Conservation (phyloP, 2,329 filamentous ascomycete genomes). For the Pseudocercospora vitis region DNA sequence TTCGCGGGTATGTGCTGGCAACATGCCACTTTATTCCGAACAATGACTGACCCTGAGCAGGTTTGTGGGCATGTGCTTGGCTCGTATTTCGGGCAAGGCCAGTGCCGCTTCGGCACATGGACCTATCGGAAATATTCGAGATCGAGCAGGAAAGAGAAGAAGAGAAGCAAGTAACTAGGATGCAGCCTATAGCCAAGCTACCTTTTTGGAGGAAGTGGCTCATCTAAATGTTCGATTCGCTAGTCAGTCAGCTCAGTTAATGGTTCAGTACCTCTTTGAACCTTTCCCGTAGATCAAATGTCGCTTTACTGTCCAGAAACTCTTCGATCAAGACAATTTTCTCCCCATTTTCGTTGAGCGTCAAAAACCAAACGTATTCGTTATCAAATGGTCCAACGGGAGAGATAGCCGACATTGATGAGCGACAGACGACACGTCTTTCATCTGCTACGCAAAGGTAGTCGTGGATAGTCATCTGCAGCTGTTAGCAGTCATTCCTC, state of each 20-base stretch:
- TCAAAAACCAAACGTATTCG: constrained; percentile 30
- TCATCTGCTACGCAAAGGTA: constrained; percentile 20
- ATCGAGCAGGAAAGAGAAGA: constrained; percentile 20
- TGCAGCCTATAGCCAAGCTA: not conserved
- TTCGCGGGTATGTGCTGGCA: constrained; percentile 14
- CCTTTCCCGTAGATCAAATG: not conserved
- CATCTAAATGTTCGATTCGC: not conserved
- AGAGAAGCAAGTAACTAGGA: not conserved
- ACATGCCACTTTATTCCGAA: not conserved
- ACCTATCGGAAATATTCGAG: constrained; percentile 19
- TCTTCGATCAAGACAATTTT: constrained; percentile 25
- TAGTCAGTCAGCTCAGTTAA: not conserved
- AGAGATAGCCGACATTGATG: constrained; percentile 18
- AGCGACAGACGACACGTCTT: constrained; percentile 17
- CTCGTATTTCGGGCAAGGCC: constrained; percentile 8
- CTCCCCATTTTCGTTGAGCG: constrained; percentile 21
- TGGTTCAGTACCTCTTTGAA: not conserved
- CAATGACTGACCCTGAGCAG: not conserved
- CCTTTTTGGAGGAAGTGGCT: constrained; percentile 21
- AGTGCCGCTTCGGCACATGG: constrained; percentile 13
- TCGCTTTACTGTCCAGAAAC: constrained; percentile 20
- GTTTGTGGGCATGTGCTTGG: constrained; percentile 12
- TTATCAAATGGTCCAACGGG: constrained; percentile 25
- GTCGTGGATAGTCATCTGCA: constrained; percentile 28
- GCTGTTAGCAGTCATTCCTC: not conserved